Evolutionary conservation across 140 eudicot species (phyloP).

Genomic region (Eryngium alpinum): DNA sequence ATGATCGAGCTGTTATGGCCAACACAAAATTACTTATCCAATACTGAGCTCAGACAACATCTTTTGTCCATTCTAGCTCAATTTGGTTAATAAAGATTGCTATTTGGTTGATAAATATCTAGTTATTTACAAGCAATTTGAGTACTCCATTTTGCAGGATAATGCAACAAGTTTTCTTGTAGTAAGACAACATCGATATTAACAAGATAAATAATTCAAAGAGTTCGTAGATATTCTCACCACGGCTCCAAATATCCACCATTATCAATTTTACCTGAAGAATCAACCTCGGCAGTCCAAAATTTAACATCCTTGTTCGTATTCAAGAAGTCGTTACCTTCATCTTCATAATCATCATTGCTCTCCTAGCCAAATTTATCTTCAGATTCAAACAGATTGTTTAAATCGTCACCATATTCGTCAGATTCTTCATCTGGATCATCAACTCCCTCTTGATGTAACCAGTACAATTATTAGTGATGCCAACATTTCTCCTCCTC

Average conservation of each 20-base stretch:
- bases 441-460: not conserved
- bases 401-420: constrained; percentile 35
- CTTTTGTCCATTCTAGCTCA: too few species aligned
- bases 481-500: too few species aligned
- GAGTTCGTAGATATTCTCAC: constrained; percentile 7
- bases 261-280: not conserved
- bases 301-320: constrained; percentile 13
- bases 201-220: not conserved
- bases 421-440: not conserved
- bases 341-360: constrained; percentile 20
- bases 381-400: constrained; percentile 20
- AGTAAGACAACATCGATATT: too few species aligned
- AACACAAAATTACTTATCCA: too few species aligned
- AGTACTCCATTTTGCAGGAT: too few species aligned
- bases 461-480: too few species aligned
- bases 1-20: too few species aligned
- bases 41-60: too few species aligned
- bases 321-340: not conserved
- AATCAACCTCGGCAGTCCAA: constrained; percentile 27
- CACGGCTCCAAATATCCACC: constrained; percentile 23
- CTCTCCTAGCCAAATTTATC: constrained; percentile 23
- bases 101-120: too few species aligned
- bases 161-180: too few species aligned
- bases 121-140: too few species aligned
- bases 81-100: too few species aligned